Percentiles rank a stretch among this genome's conserved stretches.
Evolutionary conservation across 257 asterid genomes (phyloP).

Genomic region (Fraxinus anomala): DNA sequence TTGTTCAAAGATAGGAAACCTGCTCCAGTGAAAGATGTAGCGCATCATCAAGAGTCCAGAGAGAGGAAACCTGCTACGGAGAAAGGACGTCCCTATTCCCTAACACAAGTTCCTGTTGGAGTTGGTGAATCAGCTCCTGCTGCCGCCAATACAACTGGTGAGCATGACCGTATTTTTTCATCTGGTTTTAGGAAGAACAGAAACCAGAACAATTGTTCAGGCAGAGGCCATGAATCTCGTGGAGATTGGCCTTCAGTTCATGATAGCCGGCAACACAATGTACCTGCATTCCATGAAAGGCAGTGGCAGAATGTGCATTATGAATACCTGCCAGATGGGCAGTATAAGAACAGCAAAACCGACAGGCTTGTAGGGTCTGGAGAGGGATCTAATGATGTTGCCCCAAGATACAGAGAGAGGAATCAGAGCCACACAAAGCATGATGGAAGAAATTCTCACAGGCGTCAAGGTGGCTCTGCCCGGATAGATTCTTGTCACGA

Average conservation of each 20-base stretch:
- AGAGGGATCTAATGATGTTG: slow-evolving; percentile 46
- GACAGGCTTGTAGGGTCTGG: slow-evolving; percentile 46
- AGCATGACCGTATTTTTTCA: slow-evolving; percentile 42
- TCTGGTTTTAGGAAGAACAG: slow-evolving; percentile 51
- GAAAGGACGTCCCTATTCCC: slow-evolving; percentile 56
- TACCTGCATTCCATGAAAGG: slow-evolving; percentile 53
- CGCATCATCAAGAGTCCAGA: slow-evolving; percentile 27
- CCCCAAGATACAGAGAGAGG: slow-evolving; percentile 62
- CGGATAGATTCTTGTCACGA: slow-evolving; percentile 41
- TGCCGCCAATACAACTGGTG: slow-evolving; percentile 32
- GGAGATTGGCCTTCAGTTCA: slow-evolving; percentile 61
- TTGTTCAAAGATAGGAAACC: slow-evolving; percentile 45
- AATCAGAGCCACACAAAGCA: slow-evolving; percentile 59
- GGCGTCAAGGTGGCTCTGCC: slow-evolving; percentile 47
- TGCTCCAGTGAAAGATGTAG: slow-evolving; percentile 38
- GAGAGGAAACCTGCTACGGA: slow-evolving; percentile 50
- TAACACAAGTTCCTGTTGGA: slow-evolving; percentile 47
- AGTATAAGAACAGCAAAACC: slow-evolving; percentile 43
- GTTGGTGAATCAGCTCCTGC: slow-evolving; percentile 40
- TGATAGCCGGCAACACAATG: slow-evolving; percentile 44
- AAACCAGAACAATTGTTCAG: slow-evolving; percentile 55
- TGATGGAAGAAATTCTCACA: slow-evolving; percentile 55
- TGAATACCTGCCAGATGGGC: slow-evolving; percentile 87
- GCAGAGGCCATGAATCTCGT: slow-evolving; percentile 58
- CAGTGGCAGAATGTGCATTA: slow-evolving; percentile 60